Evolutionary conservation across 805 yeast genomes (phyloP), one percentile per base, ranked within the genome.

Genomic region (Myxozyma vanderwaltii): DNA sequence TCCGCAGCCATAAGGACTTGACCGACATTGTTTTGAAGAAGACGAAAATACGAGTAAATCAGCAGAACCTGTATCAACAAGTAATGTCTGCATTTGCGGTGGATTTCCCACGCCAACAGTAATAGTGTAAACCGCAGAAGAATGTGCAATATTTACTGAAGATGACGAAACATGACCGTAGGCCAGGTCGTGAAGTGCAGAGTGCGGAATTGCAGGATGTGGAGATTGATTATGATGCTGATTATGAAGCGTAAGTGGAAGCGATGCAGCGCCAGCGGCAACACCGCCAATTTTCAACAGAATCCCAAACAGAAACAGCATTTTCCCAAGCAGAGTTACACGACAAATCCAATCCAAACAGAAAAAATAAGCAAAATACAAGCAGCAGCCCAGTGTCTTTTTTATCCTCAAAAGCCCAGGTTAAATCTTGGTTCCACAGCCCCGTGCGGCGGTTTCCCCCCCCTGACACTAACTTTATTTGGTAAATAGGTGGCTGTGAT

Each of bases 31-130:
- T 21, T 43, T 43, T 31, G 56, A 47, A 12, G 64, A 7, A 8
- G 64, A 36, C 6, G 60, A 50, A 36, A 51, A 61, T 17, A 61
- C 51, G 15, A 61, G 51, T 41, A 55, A 10, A 21, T 58, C 63
- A 7, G 60, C 26, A 10, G 62, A 54, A 5, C 61, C 65, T 2
- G 65, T 61, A 51, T 61, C 65, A 33, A 61, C 41, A 24, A 61
- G 61, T 27, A 61, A 35, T 2, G 57, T 46, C 40, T 63, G 66
- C 49, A 26, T 31, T 35, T 63, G 66, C 26, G 64, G 56, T 6
- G 66, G 66, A 1, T 58, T 56, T 13, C 66, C 66, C 23, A 63
- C 54, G 6, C 52, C 61, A 38, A 55, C 56, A 7, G 48, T 36
- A 46, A 61, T 44, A 2, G 64, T 59, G 44, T 59, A 61, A 12